Evolutionary conservation across 1,139 yeast genomes (phyloP).

Genomic region (Scheffersomyces quercinus): DNA sequence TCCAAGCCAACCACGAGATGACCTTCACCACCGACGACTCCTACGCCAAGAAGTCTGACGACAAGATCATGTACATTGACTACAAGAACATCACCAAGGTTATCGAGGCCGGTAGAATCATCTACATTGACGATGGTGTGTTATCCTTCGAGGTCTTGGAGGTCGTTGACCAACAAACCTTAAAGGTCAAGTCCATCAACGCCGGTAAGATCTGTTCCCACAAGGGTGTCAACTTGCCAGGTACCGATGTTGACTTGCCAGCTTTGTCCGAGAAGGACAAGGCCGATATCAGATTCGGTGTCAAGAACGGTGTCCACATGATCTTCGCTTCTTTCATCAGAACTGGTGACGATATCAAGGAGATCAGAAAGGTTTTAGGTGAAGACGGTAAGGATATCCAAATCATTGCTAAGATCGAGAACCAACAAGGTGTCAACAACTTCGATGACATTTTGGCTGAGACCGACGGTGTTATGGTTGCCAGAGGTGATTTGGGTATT

Average conservation of each 20-base stretch:
- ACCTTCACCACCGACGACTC: slow-evolving; percentile 87
- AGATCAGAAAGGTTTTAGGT: slow-evolving; percentile 92
- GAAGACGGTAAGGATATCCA: slow-evolving; percentile 96
- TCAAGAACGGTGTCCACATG: slow-evolving; percentile 96
- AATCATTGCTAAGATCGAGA: slow-evolving; percentile 96
- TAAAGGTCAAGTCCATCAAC: slow-evolving; percentile 86
- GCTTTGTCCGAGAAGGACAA: slow-evolving; percentile 96
- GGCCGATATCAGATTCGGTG: slow-evolving; percentile 89
- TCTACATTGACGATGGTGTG: slow-evolving; percentile 97
- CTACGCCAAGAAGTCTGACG: slow-evolving; percentile 71
- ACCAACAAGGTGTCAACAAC: slow-evolving; percentile 99
- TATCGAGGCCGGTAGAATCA: slow-evolving; percentile 80
- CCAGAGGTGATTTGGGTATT: slow-evolving; percentile 99
- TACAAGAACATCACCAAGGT: slow-evolving; percentile 96
- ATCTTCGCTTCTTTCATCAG: slow-evolving; percentile 97
- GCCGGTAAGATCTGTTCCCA: slow-evolving; percentile 95
- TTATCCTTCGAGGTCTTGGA: slow-evolving; percentile 90
- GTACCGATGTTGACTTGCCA: slow-evolving; percentile 98
- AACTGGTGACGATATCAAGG: slow-evolving; percentile 84
- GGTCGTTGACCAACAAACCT: slow-evolving; percentile 72
- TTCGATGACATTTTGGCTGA: slow-evolving; percentile 91
- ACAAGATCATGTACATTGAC: slow-evolving; percentile 83
- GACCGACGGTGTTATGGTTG: slow-evolving; percentile 99
- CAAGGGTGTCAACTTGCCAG: slow-evolving; percentile 99
- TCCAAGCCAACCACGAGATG: slow-evolving; percentile 86